Evolutionary conservation across 2,329 filamentous ascomycete genomes (phyloP), one percentile per base, ranked within the genome.

Genomic region (Fusarium nematophilum): DNA sequence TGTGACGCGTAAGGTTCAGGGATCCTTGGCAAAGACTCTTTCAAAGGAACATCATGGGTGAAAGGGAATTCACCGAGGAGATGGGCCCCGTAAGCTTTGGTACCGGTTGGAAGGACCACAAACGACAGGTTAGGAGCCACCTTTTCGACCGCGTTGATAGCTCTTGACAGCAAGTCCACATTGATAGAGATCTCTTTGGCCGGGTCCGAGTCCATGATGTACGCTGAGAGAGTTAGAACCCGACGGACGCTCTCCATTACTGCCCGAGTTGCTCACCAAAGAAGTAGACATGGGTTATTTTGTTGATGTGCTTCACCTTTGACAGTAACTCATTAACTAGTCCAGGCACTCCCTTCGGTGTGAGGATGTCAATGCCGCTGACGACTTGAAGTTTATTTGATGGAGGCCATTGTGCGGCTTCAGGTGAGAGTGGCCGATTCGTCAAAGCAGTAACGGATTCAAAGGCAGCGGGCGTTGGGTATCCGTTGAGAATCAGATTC

Each of bases 391-490:
- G 68, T 57, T 75, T 72, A 6, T 59, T 27, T 11, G 66, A 69
- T 8, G 56, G 26, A 2, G 73, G 70, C 72, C 72, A 74, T 31
- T 69, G 63, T 9, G 69, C 62, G 13, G 60, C 60, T 33, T 71
- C 66, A 10, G 62, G 23, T 11, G 51, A 62, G 33, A 74, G 53
- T 3, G 79, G 78, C 15, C 80, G 72, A 54, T 83, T 83, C 3
- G 79, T 80, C 40, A 82, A 73, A 7, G 79, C 80, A 10, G 78
- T 77, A 6, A 83, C 76, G 27, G 75, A 77, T 18, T 64, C 72
- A 62, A 81, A 83, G 4, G 68, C 71, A 48, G 76, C 73, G n/a
- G 75, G 72, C 17, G 69, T 72, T 4, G 80, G 81, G 53, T 81
- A 82, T 45, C 72, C 77, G 37, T 78, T 68, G 10, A 82, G 68